Evolutionary conservation across 768 basidiomycete species (phyloP), one percentile per base, ranked within the genome.

Genomic region (Naganishia randhawae): DNA sequence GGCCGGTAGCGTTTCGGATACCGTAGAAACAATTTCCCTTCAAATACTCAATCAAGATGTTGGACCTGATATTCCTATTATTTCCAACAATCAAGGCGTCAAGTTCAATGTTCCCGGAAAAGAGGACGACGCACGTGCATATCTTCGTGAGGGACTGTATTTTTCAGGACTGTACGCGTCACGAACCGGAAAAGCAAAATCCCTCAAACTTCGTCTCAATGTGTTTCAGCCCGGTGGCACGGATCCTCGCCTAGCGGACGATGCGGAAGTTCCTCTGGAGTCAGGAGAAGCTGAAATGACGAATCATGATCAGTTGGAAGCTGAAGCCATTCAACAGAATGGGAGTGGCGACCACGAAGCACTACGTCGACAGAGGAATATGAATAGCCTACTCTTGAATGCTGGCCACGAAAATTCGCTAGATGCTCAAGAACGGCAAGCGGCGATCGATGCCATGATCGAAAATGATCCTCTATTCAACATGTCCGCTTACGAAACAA

Each of bases 1-100:
- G 71, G 90, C 92, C 74, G 69, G 69, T 6, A 51, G 32, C 50
- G 52, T 70, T 8, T 51, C 65, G 22, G 69, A 70, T n/a, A 70
- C 69, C 2, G 57, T 70, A n/a, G 65, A 70, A 33, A 70, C 69
- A 3, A 66, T 66, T 19, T 48, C 65, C 22, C 39, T 70, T 11
- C 50, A 65, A 25, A 48, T 70, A 25, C 54, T 70, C 19, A 70
- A 70, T 33, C 50, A 65, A 37, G 69, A 66, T 35, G 42, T 67
- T 10, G 69, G 65, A 35, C 48, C 53, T 4, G 63, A 65, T 27
- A 61, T 67, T 6, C 65, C 69, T 14, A 45, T 70, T n/a, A 67
- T 70, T 9, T 66, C 69, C 14, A 70, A 67, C 25, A 57, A 54
- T 39, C 69, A 70, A 63, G 69, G 69, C 29, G 69, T 70, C 6